phyloP scores from a whole-genome alignment of 1,284 basidiomycete genomes.

The Paramarasmius palmivorus region DNA sequence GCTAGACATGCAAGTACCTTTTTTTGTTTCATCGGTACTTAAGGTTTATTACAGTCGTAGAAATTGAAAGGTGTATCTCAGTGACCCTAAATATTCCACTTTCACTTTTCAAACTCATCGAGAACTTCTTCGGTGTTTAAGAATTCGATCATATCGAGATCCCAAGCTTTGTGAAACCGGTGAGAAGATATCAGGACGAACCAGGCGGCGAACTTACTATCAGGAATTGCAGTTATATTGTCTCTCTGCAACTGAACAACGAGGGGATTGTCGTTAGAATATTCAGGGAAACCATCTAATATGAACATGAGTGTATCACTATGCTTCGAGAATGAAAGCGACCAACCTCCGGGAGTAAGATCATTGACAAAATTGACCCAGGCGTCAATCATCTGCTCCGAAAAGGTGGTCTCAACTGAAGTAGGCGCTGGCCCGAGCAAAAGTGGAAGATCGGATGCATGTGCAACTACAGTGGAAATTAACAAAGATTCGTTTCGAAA shows the following conservation, averaged over 20 bases:
- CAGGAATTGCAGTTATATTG: constrained; percentile 50
- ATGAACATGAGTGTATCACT: background rate
- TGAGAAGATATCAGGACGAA: background rate
- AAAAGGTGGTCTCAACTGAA: constrained; percentile 44
- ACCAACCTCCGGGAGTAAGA: constrained; percentile 50
- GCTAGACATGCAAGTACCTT: too few relatives aligned
- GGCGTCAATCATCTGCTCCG: constrained; percentile 47
- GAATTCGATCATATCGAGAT: constrained; percentile 41
- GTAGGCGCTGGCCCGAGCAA: constrained; percentile 47
- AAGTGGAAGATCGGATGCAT: constrained; percentile 49
- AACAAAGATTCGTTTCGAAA: background rate
- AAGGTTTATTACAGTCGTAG: too few relatives aligned
- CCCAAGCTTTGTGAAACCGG: constrained; percentile 36
- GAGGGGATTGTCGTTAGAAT: constrained; percentile 28
- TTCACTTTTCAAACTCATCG: constrained; percentile 46
- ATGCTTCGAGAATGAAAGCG: background rate
- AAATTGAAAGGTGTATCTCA: too few relatives aligned
- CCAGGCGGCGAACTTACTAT: constrained; percentile 41
- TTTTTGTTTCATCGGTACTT: too few relatives aligned
- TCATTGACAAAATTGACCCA: constrained; percentile 56
- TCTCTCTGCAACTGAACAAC: constrained; percentile 49
- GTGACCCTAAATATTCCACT: background rate
- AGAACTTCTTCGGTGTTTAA: constrained; percentile 40
- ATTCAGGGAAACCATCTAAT: constrained; percentile 46
- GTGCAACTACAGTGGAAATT: constrained; percentile 36